Evolutionary conservation across 352 stramenopile species (phyloP).

Genomic region (Phytopythium aichiense): DNA sequence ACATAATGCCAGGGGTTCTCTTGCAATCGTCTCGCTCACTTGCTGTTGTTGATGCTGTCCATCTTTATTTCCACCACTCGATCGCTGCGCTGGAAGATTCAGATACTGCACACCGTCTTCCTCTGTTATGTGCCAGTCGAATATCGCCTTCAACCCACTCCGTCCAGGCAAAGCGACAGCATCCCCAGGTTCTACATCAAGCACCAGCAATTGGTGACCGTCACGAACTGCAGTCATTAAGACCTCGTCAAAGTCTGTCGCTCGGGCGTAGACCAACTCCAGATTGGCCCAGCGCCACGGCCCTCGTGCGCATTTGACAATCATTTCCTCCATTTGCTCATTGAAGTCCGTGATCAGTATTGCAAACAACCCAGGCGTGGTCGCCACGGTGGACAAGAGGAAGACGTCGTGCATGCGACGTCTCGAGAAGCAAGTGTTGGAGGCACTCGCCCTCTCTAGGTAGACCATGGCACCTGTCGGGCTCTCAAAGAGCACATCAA

Average conservation of each 20-base stretch:
- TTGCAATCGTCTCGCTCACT: background rate
- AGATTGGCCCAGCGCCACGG: constrained; percentile 44
- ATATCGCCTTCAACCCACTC: constrained; percentile 13
- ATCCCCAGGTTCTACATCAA: constrained; percentile 50
- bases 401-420: constrained; percentile 37
- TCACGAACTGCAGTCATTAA: constrained; percentile 31
- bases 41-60: background rate
- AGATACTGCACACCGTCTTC: constrained; percentile 23
- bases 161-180: constrained; percentile 14
- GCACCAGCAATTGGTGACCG: constrained; percentile 51
- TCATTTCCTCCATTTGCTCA: constrained; percentile 31
- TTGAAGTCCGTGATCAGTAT: constrained; percentile 45
- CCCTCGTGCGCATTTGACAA: constrained; percentile 33
- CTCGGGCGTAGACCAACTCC: constrained; percentile 33
- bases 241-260: constrained; percentile 25
- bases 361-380: constrained; percentile 18
- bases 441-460: background rate
- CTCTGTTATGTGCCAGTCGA: constrained; percentile 26
- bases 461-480: background rate
- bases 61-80: background rate
- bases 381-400: constrained; percentile 28
- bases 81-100: background rate
- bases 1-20: background rate
- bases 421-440: constrained; percentile 34
- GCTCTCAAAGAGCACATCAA: background rate